These are phyloP conservation scores for Aspergillus panamensis DNA, from an alignment of 495 filamentous ascomycete genomes.

Conservation along the genomic window DNA sequence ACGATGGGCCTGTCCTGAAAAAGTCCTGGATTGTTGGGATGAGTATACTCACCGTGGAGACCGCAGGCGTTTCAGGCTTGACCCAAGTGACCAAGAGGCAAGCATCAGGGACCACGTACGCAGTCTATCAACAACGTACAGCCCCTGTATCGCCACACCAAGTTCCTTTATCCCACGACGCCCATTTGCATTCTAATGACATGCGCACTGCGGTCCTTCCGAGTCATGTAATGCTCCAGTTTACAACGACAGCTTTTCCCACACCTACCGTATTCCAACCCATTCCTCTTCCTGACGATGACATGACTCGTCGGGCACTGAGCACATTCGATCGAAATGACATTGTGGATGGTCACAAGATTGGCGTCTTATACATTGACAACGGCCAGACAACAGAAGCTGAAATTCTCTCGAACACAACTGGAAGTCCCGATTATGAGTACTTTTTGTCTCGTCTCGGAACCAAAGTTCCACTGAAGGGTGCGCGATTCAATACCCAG, in stretches of 20 bases:
- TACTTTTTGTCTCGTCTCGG: constrained; percentile 79
- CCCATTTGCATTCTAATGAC: constrained; percentile 37
- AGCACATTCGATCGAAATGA: constrained; percentile 79
- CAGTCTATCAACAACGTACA: constrained; percentile 69
- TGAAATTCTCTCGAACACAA: constrained; percentile 80
- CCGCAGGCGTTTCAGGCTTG: constrained; percentile 67
- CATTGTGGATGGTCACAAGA: constrained; percentile 91
- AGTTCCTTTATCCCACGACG: constrained; percentile 48
- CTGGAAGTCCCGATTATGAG: constrained; percentile 80
- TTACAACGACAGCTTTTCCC: constrained; percentile 60
- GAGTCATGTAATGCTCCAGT: constrained; percentile 78
- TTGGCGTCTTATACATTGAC: constrained; percentile 89
- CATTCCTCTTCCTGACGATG: constrained; percentile 79
- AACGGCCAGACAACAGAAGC: constrained; percentile 74
- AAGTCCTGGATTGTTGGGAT: constrained; percentile 85
- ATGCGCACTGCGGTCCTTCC: constrained; percentile 57
- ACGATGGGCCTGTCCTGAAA: constrained; percentile 64
- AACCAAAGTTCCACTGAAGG: constrained; percentile 70
- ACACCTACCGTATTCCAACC: constrained; percentile 65
- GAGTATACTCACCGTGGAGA: constrained; percentile 83
- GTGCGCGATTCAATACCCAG: constrained; percentile 86
- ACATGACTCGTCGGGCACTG: constrained; percentile 71
- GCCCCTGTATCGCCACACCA: constrained; percentile 66
- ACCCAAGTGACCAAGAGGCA: constrained; percentile 79
- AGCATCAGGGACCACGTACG: constrained; percentile 78